Evolutionary conservation across 1,284 basidiomycete genomes (phyloP), one percentile per base, ranked within the genome.

Genomic region (Trichosporon inkin): DNA sequence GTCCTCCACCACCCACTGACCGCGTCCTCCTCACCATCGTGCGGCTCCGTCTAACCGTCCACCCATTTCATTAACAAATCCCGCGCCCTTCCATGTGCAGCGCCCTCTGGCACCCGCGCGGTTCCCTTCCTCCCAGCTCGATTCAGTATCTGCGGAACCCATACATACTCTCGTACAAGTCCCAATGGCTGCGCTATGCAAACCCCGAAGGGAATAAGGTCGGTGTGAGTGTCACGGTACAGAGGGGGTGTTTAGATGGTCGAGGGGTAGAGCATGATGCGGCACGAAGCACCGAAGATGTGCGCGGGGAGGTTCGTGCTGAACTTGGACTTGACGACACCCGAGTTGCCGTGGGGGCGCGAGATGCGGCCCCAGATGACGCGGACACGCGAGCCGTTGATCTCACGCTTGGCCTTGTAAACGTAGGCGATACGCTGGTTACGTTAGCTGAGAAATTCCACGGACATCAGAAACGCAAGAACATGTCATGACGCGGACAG

Each of bases 251-350:
- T 65, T 74, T 79, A 79, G 72, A 79, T 79, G 74, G 64, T 77
- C 63, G 77, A 79, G 60, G 77, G 77, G 77, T 75, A 79, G 67
- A 79, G 76, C 77, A 79, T 79, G 80, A 99, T 84, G 79, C 95
- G 89, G 81, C 94, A 89, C 75, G 86, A 86, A 63, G 93, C 93
- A 80, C 95, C 94, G 80, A 99, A 98, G 64, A 90, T 86, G 76
- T 89, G 88, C 67, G 96, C 90, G 71, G 96, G 95, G 72, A 99
- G 88, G 86, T 99, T 99, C 76, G 87, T 86, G 71, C 84, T 84
- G 87, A 99, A 99, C 85, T 98, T 97, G 82, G 89, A 88, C 82
- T 95, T 95, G 76, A 98, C 95, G 72, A 93, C 92, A 77, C 95
- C 96, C 68, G 87, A 90, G 82, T 88, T 90, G 71, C 95, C 93